These are phyloP conservation scores for Sordariomycetes sp. DNA, from an alignment of 2,329 filamentous ascomycete species.

Conservation along the genomic window DNA sequence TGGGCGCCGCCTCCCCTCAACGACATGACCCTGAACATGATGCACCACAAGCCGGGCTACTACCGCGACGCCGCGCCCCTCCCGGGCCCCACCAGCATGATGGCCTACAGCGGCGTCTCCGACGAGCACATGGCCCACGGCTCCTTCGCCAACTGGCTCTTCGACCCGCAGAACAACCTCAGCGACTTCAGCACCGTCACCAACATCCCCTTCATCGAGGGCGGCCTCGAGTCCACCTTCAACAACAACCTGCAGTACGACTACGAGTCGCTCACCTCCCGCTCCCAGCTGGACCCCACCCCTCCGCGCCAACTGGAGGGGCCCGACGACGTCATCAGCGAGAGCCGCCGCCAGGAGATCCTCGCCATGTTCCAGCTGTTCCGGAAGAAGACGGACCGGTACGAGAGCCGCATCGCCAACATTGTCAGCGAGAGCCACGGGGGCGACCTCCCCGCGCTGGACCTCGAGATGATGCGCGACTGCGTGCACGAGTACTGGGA, in stretches of 20 bases:
- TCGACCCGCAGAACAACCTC: slow-evolving; percentile 31
- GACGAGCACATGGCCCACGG: slow-evolving; percentile 25
- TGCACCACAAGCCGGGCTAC: slow-evolving; percentile 26
- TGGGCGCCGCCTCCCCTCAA: slow-evolving; percentile 19
- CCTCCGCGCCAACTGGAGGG: slow-evolving; percentile 26
- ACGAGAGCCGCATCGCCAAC: slow-evolving; percentile 14
- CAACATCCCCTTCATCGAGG: slow-evolving; percentile 34
- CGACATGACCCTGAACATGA: slow-evolving; percentile 20
- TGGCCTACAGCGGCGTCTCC: slow-evolving; percentile 6
- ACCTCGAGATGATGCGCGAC: slow-evolving; percentile 71
- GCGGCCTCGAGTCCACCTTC: slow-evolving; percentile 37
- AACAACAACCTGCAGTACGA: slow-evolving; percentile 41
- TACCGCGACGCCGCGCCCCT: slow-evolving; percentile 14
- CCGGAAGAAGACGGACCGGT: slow-evolving; percentile 29
- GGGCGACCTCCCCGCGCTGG: slow-evolving; percentile 42
- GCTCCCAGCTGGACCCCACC: slow-evolving; percentile 32
- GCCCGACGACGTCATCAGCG: slow-evolving; percentile 31
- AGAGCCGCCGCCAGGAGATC: slow-evolving; percentile 32
- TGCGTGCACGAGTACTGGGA: slow-evolving; percentile 85
- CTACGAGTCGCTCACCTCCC: slow-evolving; percentile 35
- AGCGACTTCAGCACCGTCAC: slow-evolving; percentile 29
- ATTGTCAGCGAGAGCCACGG: slow-evolving; percentile 24
- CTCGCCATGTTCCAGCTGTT: slow-evolving; percentile 31
- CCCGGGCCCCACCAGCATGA: slow-evolving; percentile 4
- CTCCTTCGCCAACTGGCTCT: slow-evolving; percentile 41